Evolutionary conservation across 495 filamentous ascomycete genomes (phyloP), one percentile per base, ranked within the genome.

Genomic region (Parathielavia appendiculata): DNA sequence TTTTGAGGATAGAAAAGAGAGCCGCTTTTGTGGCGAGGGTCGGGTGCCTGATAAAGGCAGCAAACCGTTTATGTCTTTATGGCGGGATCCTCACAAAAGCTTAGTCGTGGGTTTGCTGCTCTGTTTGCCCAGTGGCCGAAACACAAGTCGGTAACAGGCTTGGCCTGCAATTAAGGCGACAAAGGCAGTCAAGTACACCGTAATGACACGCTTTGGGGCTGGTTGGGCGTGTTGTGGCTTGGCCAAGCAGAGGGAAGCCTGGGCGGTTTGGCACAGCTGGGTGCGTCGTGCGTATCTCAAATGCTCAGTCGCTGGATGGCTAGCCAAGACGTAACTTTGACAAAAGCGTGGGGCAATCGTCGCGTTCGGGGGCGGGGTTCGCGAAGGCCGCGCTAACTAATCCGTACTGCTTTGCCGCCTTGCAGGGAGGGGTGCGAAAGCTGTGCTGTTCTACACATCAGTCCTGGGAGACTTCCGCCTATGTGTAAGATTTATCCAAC

Each of bases 61-160:
- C 23, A 22, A 39, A 9, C 22, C 16, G 8, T 13, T 26, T 50
- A 50, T 43, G 36, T 22, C 14, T 22, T 46, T 41, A 46, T 39
- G 54, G 30, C 55, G 17, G 46, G 46, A 47, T 26, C 19, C 35
- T 26, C 43, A 49, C 45, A 57, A 58, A 13, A 12, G 36, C 48
- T 30, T 52, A 38, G 56, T 58, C 47, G 48, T 58, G 56, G 56
- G 48, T 34, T 44, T 30, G 56, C 56, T 14, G 48, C 19, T 19
- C 32, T 20, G 48, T 45, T 22, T 22, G 56, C 22, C 56, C 56
- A 58, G 56, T 58, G 30, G 40, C 17, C 26, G 49, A 19, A 32
- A 32, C 56, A 32, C 56, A 58, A 51, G 46, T 52, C 56, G 52
- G 48, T 47, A 50, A 36, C 14, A 2, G 54, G n/a, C 46, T 49